Evolutionary conservation across 495 filamentous ascomycete genomes (phyloP), one percentile per base, ranked within the genome.

Genomic region (Aspergillus affinis): DNA sequence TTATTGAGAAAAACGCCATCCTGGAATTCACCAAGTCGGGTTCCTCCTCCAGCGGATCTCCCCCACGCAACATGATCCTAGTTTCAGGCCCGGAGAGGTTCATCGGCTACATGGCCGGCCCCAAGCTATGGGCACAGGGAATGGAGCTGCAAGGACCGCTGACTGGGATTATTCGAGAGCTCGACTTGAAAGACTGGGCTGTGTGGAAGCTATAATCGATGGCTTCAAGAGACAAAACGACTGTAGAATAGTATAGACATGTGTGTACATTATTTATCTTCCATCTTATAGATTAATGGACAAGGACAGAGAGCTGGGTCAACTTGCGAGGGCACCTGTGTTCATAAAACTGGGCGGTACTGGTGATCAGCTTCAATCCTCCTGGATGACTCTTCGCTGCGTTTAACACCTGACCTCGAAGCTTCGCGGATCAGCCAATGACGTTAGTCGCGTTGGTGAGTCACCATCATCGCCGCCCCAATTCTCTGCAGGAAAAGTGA

Each of bases 1-100:
- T 85, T 58, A 88, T 94, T 59, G 69, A 74, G 27, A 75, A 82
- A 45, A 65, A 75, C 17, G 72, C 78, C 47, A 70, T 92, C 19
- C 57, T 65, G 54, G 59, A 74, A 49, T 69, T 69, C 48, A 72
- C 61, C 45, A 65, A 69, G 18, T 69, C 71, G 47, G 48, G 61
- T 36, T 19, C 27, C 12, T 54, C 65, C 60, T 57, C 59, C 60
- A 63, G 61, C 45, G 57, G 49, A 17, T 55, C 58, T 21, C 18
- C 44, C 10, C 70, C 75, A 6, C 81, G 72, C 60, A 89, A 85
- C 58, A 62, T 95, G 48, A 76, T 97, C 27, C 74, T 96, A 51
- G 78, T 98, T 5, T 93, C 91, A 2, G 94, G 94, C 0, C 93
- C 94, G 0, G 90, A 94, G 47, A 93, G 94, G 17, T 98, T 98